phyloP scores from a whole-genome alignment of 148 eudicot species.

The Silene conica region DNA sequence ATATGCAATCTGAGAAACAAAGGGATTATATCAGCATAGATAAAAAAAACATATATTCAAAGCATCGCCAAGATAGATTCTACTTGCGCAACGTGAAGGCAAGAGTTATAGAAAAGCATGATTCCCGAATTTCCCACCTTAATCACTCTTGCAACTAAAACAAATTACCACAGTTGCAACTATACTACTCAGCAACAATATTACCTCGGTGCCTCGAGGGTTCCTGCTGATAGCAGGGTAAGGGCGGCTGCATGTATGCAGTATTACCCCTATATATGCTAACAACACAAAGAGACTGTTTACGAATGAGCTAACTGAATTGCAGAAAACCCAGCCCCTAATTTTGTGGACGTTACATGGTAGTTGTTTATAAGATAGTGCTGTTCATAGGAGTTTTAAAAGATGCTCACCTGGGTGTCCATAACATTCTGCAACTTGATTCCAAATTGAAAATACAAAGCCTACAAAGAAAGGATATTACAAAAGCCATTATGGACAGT shows the following conservation, averaged over 20 bases:
- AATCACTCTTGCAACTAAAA: neutral
- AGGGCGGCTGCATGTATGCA: neutral
- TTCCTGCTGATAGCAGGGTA: neutral
- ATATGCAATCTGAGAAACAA: conserved; percentile 66
- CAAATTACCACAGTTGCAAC: neutral
- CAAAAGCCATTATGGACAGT: conserved; percentile 3
- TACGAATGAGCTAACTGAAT: neutral
- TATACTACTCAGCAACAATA: neutral
- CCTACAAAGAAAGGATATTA: conserved; percentile 40
- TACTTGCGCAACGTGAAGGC: neutral
- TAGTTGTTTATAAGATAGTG: neutral
- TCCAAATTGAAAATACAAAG: conserved; percentile 82
- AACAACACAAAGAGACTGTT: neutral
- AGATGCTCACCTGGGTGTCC: conserved; percentile 77
- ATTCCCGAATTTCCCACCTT: neutral
- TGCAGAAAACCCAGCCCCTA: neutral
- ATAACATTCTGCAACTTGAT: conserved; percentile 86
- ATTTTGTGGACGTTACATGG: neutral
- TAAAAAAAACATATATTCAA: too few relatives aligned
- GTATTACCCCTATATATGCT: neutral
- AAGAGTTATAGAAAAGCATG: neutral
- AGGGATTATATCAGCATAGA: conserved; percentile 9
- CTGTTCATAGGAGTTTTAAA: neutral
- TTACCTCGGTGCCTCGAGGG: too few relatives aligned
- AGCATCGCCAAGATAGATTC: neutral